phyloP scores from a whole-genome alignment of 495 filamentous ascomycete species.

The Achaetomiella virescens region DNA sequence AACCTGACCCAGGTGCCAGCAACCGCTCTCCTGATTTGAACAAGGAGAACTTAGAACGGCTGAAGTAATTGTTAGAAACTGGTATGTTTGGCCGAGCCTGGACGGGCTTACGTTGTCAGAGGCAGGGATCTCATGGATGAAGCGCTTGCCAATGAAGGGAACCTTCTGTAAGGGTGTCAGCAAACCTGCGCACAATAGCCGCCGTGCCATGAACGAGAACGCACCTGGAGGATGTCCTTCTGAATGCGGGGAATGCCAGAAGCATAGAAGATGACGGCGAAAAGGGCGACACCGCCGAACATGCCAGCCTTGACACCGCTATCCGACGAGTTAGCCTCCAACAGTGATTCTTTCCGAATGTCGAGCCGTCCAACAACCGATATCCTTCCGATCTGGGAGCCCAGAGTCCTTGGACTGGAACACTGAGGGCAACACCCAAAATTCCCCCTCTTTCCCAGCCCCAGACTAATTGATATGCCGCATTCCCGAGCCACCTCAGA shows the following conservation, averaged over 20 bases:
- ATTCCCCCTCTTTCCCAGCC: too few species aligned
- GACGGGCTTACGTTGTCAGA: constrained; percentile 49
- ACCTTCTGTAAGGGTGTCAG: constrained; percentile 41
- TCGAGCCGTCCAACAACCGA: too few species aligned
- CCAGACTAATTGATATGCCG: too few species aligned
- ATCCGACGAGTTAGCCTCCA: not conserved
- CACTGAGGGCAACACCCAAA: not conserved
- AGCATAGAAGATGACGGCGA: constrained; percentile 54
- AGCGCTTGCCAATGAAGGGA: constrained; percentile 46
- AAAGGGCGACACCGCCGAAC: constrained; percentile 51
- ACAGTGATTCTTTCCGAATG: too few species aligned
- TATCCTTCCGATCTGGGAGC: too few species aligned
- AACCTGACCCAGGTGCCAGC: not conserved
- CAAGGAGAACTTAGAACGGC: constrained; percentile 38
- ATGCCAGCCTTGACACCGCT: constrained; percentile 42
- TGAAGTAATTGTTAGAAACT: constrained; percentile 14
- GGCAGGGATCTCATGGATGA: constrained; percentile 45
- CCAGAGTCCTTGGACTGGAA: too few species aligned
- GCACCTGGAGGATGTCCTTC: constrained; percentile 48
- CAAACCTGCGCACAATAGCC: not conserved
- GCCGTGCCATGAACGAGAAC: not conserved
- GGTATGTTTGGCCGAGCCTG: not conserved
- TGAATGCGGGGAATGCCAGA: constrained; percentile 52
- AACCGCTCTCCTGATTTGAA: constrained; percentile 3
- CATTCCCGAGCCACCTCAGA: too few species aligned